Evolutionary conservation across 495 filamentous ascomycete genomes (phyloP).

Genomic region (Hypoxylon subgilvum): DNA sequence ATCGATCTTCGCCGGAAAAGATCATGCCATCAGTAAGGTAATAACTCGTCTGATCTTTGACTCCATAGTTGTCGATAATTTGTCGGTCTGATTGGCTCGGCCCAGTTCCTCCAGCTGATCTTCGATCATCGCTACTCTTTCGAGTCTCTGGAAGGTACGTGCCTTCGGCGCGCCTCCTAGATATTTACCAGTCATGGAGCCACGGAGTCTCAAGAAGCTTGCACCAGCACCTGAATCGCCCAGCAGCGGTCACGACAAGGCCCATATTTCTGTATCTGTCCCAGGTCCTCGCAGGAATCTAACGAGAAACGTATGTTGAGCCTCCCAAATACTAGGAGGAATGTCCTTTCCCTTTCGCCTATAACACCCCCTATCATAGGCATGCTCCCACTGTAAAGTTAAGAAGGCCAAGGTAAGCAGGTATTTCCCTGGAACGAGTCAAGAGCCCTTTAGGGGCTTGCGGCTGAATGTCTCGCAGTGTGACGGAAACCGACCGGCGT

Average conservation of each 20-base stretch:
- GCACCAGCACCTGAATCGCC: slow-evolving; percentile 20
- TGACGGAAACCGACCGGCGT: slow-evolving; percentile 27
- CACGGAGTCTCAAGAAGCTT: slow-evolving; percentile 27
- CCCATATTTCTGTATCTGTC: slow-evolving; percentile 5
- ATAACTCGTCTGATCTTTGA: too few species aligned
- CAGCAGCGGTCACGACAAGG: neutral
- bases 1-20: slow-evolving; percentile 2
- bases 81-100: slow-evolving; percentile 13
- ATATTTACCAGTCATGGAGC: slow-evolving; percentile 21
- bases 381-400: slow-evolving; percentile 28
- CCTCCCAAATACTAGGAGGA: slow-evolving; percentile 6
- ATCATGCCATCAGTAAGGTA: neutral
- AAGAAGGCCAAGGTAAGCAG: slow-evolving; percentile 30
- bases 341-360: neutral
- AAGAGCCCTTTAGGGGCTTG: neutral
- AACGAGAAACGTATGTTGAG: slow-evolving; percentile 28
- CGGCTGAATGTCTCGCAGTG: slow-evolving; percentile 19
- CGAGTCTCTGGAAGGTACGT: neutral
- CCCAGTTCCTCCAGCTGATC: slow-evolving; percentile 1
- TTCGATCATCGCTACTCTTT: neutral
- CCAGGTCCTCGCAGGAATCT: slow-evolving; percentile 23
- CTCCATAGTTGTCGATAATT: neutral
- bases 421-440: neutral
- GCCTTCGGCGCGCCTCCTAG: neutral
- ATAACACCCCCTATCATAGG: slow-evolving; percentile 27